A percentile compares a stretch with the other conserved stretches of the same genome.
phyloP scores from a whole-genome alignment of 2,329 filamentous ascomycete species.

The Cladobotryum mycophilum region DNA sequence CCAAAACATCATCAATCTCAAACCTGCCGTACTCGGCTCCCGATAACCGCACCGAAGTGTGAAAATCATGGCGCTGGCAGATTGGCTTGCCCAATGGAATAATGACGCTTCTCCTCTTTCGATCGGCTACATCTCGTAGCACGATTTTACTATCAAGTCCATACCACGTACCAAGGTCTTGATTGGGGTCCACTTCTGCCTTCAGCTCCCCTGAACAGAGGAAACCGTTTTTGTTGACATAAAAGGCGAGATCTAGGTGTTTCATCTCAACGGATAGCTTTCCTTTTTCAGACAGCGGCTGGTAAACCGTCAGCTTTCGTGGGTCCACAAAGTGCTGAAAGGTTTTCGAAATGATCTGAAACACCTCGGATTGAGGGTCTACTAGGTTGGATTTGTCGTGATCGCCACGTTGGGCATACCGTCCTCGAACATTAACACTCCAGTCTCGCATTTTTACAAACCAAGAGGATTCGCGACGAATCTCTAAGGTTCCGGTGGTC shows the following conservation, averaged over 20 bases:
- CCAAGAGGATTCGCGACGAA: no score
- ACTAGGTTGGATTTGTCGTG: not conserved
- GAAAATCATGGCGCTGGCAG: constrained; percentile 27
- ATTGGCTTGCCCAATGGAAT: constrained; percentile 40
- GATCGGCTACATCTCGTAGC: constrained; percentile 38
- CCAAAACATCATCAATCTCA: constrained; percentile 46
- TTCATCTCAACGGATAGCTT: constrained; percentile 7
- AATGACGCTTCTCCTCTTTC: constrained; percentile 43
- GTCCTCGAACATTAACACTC: constrained; percentile 24
- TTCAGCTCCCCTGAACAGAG: constrained; percentile 45
- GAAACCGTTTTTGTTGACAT: constrained; percentile 26
- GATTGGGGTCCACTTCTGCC: constrained; percentile 47
- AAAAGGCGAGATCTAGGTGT: constrained; percentile 8
- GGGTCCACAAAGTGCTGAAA: constrained; percentile 6
- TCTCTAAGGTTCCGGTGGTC: constrained; percentile 35
- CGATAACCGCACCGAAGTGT: constrained; percentile 30
- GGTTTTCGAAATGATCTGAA: not conserved
- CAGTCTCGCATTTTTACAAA: no score
- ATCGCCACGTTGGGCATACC: constrained; percentile 14
- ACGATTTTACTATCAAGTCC: constrained; percentile 55
- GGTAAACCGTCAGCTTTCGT: constrained; percentile 7
- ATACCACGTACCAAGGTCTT: constrained; percentile 55
- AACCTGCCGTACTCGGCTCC: constrained; percentile 28
- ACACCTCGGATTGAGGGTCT: constrained; percentile 1
- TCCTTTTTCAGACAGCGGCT: not conserved